These are phyloP conservation scores for Neurospora sp. DNA, from an alignment of 2,329 filamentous ascomycete species.

Conservation along the genomic window DNA sequence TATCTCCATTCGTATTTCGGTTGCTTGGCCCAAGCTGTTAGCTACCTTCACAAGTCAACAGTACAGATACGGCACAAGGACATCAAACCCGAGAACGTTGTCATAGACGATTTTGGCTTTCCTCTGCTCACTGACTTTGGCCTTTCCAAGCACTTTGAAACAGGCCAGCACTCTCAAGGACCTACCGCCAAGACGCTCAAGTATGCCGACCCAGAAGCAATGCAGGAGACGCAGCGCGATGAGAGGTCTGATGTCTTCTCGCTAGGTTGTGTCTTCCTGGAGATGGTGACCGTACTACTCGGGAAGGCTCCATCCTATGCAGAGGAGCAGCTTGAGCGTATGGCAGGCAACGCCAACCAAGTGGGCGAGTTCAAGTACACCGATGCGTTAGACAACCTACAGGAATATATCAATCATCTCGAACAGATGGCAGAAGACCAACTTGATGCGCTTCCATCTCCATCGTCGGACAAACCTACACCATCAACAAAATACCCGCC, in stretches of 20 bases:
- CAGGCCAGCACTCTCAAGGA: constrained; percentile 15
- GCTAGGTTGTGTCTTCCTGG: constrained; percentile 21
- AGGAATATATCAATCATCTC: constrained; percentile 11
- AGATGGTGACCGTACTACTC: constrained; percentile 20
- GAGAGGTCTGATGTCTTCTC: constrained; percentile 20
- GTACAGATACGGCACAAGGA: constrained; percentile 19
- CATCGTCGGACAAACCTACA: background rate
- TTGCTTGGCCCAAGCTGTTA: constrained; percentile 18
- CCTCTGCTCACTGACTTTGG: constrained; percentile 19
- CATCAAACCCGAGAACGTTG: constrained; percentile 22
- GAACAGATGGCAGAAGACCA: constrained; percentile 4
- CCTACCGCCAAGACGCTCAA: constrained; percentile 16
- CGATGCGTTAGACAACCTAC: constrained; percentile 13
- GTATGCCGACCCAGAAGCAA: constrained; percentile 18
- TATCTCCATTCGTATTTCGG: constrained; percentile 19
- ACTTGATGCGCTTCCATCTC: background rate
- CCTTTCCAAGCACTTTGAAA: constrained; percentile 19
- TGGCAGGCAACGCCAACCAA: constrained; percentile 1
- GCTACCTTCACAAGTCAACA: constrained; percentile 14
- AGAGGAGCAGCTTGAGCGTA: constrained; percentile 15
- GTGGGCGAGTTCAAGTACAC: constrained; percentile 15
- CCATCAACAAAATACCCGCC: background rate
- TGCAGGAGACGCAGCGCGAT: constrained; percentile 14
- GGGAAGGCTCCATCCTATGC: constrained; percentile 13
- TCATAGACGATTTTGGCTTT: constrained; percentile 19